Evolutionary conservation across 495 filamentous ascomycete genomes (phyloP), one percentile per base, ranked within the genome.

Genomic region (Penicillium nucicola): DNA sequence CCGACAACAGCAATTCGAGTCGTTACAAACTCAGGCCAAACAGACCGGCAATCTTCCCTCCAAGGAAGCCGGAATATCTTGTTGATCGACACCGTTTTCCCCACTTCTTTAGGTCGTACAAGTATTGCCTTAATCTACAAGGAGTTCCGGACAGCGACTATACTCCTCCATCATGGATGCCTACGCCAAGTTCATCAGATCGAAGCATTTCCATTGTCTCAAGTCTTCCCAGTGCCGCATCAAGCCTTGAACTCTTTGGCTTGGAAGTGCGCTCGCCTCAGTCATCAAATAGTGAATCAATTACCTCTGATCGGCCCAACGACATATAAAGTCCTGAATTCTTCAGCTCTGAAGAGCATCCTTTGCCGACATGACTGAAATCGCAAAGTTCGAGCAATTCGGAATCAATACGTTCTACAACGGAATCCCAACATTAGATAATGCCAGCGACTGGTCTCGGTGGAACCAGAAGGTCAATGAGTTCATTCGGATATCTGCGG

Each of bases 181-280:
- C 22, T 23, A 23, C 22, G 22, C 22, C 22, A 23, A 23, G 22
- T 13, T 32, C 37, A 42, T 42, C 36, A 15, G 47, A 50, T 13
- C 36, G 37, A 3, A 41, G 36, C 20, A 9, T 22, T 33, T 50
- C 47, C 10, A 20, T 50, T 22, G 19, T 33, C 18, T 50, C 36
- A 18, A 50, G 36, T 15, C 36, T 13, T 15, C 35, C 39, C 22
- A 50, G 37, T 23, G 23, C n/a, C 12, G 23, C 14, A 17, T 50
- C 47, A 42, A 50, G 47, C 39, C 25, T 50, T 13, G 47, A 50
- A 18, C 47, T 50, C 36, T 50, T 50, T 17, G 36, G 36, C 20
- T 34, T 50, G 15, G 47, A 50, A 15, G 15, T 20, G 33, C 47
- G 47, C 18, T 40, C 47, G 18, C 47, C 12, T 20, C 13, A 30